These are phyloP conservation scores for Termitomyces sp. DNA, from an alignment of 768 basidiomycete species.

Conservation along the genomic window DNA sequence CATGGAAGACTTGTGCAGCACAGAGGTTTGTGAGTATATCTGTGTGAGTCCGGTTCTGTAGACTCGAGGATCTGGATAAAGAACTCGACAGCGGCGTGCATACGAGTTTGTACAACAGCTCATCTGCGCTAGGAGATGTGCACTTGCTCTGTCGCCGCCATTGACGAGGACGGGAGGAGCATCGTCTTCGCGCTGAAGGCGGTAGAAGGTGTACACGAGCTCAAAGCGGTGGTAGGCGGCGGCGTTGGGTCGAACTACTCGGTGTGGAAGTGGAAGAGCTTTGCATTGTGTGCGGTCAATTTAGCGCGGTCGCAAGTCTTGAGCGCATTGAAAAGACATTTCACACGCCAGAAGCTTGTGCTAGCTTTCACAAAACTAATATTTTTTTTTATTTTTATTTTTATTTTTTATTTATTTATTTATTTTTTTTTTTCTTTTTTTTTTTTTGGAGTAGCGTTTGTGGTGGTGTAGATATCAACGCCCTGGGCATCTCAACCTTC, in stretches of 20 bases:
- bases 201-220: constrained; percentile 75
- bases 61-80: constrained; percentile 80
- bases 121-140: constrained; percentile 31
- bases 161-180: constrained; percentile 46
- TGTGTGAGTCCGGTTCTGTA: constrained; percentile 70
- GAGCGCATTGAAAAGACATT: constrained; percentile 52
- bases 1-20: constrained; percentile 76
- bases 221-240: constrained; percentile 45
- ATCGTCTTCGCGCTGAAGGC: constrained; percentile 61
- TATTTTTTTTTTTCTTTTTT: no score
- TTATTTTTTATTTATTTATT: no score
- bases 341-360: no score
- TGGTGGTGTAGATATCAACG: no score
- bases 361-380: no score
- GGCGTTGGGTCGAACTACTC: no score
- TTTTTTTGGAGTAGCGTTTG: no score
- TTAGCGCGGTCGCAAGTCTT: constrained; percentile 67
- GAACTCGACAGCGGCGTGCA: constrained; percentile 59
- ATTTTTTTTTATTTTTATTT: no score
- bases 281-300: constrained; percentile 54
- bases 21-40: constrained; percentile 84
- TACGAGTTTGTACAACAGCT: constrained; percentile 74
- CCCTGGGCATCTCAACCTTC: no score
- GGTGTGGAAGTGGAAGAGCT: constrained; percentile 80
- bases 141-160: neutral